A percentile compares a stretch with the other conserved stretches of the same genome.
Evolutionary conservation across 345 rosid genomes (phyloP).

Genomic region (Carallia pectinifolia): DNA sequence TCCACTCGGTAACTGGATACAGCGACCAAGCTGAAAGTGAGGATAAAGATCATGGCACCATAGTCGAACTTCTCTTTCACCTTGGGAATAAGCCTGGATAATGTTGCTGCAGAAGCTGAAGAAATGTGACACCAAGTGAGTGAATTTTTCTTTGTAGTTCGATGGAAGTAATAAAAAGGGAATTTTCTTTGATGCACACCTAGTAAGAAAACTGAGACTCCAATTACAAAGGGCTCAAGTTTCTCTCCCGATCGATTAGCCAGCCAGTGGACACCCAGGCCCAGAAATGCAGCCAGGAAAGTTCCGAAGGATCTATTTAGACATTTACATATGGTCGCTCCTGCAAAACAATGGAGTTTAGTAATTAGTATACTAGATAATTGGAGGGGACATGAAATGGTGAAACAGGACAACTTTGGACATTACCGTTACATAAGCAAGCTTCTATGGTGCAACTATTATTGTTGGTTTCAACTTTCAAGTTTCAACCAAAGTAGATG

Average conservation of each 20-base stretch:
- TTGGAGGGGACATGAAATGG: too few relatives aligned
- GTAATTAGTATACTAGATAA: not conserved
- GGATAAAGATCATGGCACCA: conserved; percentile 47
- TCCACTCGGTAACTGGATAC: conserved; percentile 42
- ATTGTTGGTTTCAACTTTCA: not conserved
- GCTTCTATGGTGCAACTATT: not conserved
- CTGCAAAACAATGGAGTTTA: conserved; percentile 23
- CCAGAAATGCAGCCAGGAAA: conserved; percentile 45
- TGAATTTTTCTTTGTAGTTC: too few relatives aligned
- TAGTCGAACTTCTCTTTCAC: conserved; percentile 39
- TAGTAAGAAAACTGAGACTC: conserved; percentile 41
- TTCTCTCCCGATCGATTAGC: conserved; percentile 38
- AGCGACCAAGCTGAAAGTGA: conserved; percentile 41
- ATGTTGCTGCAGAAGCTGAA: conserved; percentile 43
- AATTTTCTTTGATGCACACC: conserved; percentile 22
- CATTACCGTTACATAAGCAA: not conserved
- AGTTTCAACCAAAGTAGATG: not conserved
- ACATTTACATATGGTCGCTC: conserved; percentile 39
- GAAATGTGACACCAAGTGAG: not conserved
- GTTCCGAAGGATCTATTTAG: conserved; percentile 46
- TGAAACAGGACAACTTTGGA: not conserved
- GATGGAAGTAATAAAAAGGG: not conserved
- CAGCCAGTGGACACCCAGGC: conserved; percentile 44
- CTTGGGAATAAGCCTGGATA: conserved; percentile 39
- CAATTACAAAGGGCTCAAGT: conserved; percentile 34